These are phyloP conservation scores for Saturnispora mendoncae DNA, from an alignment of 805 yeast genomes.

Conservation along the genomic window DNA sequence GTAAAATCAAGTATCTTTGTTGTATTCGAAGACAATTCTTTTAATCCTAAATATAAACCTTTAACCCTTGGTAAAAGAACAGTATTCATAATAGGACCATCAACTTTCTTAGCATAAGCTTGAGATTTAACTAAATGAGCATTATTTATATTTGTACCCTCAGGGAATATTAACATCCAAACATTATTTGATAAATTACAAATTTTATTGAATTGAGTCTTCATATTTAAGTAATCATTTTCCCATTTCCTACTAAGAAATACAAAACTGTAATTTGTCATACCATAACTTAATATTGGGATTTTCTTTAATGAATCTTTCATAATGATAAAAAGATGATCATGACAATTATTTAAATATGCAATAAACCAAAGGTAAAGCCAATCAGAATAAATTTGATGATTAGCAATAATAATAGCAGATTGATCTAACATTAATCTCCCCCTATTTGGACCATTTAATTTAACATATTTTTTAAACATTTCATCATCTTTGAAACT, in stretches of 20 bases:
- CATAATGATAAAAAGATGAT: slow-evolving; percentile 61
- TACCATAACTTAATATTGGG: slow-evolving; percentile 81
- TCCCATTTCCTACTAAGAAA: slow-evolving; percentile 84
- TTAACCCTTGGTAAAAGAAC: slow-evolving; percentile 75
- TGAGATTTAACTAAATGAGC: slow-evolving; percentile 53
- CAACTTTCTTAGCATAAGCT: slow-evolving; percentile 43
- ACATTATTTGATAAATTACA: slow-evolving; percentile 36
- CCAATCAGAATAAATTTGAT: slow-evolving; percentile 95
- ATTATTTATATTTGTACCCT: slow-evolving; percentile 79
- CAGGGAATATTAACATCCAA: slow-evolving; percentile 78
- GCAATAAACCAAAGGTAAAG: slow-evolving; percentile 79
- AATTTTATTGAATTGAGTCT: slow-evolving; percentile 42
- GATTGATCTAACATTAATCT: slow-evolving; percentile 19
- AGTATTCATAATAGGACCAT: slow-evolving; percentile 36
- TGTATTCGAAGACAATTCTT: slow-evolving; percentile 43
- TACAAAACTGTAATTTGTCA: slow-evolving; percentile 68
- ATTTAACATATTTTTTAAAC: slow-evolving; percentile 6
- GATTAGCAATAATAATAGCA: slow-evolving; percentile 68
- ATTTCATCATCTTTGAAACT: slow-evolving; percentile 27
- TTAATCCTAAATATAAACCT: slow-evolving; percentile 64
- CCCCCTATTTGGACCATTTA: slow-evolving; percentile 9
- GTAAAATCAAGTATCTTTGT: slow-evolving; percentile 73
- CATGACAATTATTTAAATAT: slow-evolving; percentile 57
- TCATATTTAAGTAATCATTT: slow-evolving; percentile 53
- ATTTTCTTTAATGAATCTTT: slow-evolving; percentile 63